These are phyloP conservation scores for Sphaerulina musiva DNA, from an alignment of 2,329 filamentous ascomycete species.

Conservation along the genomic window DNA sequence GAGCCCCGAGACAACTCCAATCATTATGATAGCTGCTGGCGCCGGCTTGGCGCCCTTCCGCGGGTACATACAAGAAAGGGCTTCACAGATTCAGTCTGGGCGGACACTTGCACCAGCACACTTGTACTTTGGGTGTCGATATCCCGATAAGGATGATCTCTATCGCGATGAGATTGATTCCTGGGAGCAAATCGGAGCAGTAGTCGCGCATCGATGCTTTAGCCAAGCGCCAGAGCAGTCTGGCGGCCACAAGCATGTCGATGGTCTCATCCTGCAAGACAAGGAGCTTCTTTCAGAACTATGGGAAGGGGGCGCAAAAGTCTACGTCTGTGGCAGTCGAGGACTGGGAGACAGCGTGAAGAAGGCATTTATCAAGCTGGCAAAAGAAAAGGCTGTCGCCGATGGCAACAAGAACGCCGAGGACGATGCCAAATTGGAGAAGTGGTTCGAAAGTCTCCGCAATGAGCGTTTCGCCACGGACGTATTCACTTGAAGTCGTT, in stretches of 20 bases:
- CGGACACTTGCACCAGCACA: conserved; percentile 53
- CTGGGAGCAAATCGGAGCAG: conserved; percentile 57
- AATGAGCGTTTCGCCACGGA: conserved; percentile 26
- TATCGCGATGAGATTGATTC: conserved; percentile 54
- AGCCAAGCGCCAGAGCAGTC: conserved; percentile 43
- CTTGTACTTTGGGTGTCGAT: conserved; percentile 58
- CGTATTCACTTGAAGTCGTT: conserved; percentile 18
- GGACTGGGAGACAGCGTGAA: conserved; percentile 43
- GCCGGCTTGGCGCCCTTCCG: conserved; percentile 97
- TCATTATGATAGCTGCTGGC: conserved; percentile 47
- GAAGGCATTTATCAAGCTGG: conserved; percentile 36
- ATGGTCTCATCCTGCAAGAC: conserved; percentile 47
- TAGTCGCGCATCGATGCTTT: conserved; percentile 57
- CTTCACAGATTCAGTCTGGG: conserved; percentile 42
- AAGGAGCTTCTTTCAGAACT: conserved; percentile 41
- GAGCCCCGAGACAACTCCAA: conserved; percentile 36
- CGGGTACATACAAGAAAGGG: conserved; percentile 89
- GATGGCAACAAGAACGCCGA: conserved; percentile 32
- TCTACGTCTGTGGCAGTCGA: conserved; percentile 60
- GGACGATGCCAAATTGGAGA: conserved; percentile 32
- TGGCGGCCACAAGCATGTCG: conserved; percentile 48
- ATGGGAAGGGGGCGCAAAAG: conserved; percentile 47
- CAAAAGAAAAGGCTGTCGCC: conserved; percentile 33
- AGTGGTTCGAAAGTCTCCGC: conserved; percentile 26
- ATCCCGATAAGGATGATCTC: conserved; percentile 51